Evolutionary conservation across 2,329 filamentous ascomycete species (phyloP).

Genomic region (Botrytis byssoidea): DNA sequence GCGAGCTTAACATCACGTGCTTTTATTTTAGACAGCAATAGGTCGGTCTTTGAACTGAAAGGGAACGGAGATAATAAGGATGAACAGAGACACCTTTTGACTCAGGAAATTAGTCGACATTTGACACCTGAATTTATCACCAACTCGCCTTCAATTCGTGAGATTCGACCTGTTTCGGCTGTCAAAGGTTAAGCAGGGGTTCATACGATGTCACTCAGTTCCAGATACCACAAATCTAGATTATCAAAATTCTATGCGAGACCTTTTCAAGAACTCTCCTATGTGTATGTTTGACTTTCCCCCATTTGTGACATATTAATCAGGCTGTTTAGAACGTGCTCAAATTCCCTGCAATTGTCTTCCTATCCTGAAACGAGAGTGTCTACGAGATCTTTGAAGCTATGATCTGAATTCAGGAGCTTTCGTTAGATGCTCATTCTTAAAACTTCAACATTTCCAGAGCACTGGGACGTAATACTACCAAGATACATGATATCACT

Average conservation of each 20-base stretch:
- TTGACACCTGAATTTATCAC: neutral
- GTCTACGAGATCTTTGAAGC: neutral
- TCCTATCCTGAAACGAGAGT: neutral
- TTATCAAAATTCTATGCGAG: neutral
- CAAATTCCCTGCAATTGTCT: neutral
- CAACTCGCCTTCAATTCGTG: neutral
- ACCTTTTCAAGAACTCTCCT: fast-evolving
- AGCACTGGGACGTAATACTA: neutral
- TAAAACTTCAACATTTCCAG: neutral
- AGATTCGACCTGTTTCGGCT: neutral
- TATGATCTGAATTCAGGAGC: neutral
- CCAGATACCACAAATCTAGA: neutral
- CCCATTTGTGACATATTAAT: neutral
- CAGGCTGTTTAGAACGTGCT: neutral
- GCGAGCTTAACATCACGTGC: neutral
- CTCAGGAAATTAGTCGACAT: neutral
- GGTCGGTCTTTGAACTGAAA: neutral
- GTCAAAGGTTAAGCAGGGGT: neutral
- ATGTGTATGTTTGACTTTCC: neutral
- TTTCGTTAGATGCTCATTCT: neutral
- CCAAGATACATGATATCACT: neutral
- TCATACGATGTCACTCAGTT: neutral
- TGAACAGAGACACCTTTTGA: neutral
- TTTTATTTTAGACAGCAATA: neutral
- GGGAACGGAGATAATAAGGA: neutral